Evolutionary conservation across 768 basidiomycete genomes (phyloP).

Genomic region (Astraeus odoratus): DNA sequence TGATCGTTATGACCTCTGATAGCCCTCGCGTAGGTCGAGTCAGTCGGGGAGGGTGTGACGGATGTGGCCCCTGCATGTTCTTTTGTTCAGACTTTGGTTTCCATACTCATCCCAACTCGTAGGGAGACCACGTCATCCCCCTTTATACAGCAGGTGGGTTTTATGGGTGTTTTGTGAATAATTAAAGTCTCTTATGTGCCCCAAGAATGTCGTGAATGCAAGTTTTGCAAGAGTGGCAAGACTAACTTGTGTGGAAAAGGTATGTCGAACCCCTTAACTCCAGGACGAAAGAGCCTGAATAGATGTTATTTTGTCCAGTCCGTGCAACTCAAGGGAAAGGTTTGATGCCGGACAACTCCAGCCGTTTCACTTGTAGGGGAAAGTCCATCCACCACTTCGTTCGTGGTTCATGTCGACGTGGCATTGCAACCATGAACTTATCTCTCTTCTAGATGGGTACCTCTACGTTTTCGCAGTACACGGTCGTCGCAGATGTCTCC

Average conservation of each 20-base stretch:
- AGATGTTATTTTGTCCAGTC: slow-evolving; percentile 40
- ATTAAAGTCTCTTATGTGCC: slow-evolving; percentile 1
- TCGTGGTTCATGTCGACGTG: slow-evolving; percentile 23
- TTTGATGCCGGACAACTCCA: slow-evolving; percentile 85
- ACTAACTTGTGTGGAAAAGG: slow-evolving; percentile 98
- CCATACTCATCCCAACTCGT: background rate
- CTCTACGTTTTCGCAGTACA: slow-evolving; percentile 99
- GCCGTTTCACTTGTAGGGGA: slow-evolving; percentile 86
- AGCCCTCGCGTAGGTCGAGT: slow-evolving; percentile 66
- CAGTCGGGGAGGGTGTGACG: slow-evolving; percentile 94
- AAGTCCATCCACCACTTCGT: slow-evolving; percentile 89
- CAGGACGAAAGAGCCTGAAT: background rate
- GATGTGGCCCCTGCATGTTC: slow-evolving; percentile 48
- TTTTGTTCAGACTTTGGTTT: background rate
- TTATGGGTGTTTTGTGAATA: background rate
- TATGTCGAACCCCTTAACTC: slow-evolving; percentile 21
- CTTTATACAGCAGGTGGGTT: slow-evolving; percentile 84
- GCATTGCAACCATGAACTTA: background rate
- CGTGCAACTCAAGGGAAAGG: slow-evolving; percentile 92
- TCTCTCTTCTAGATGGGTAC: slow-evolving; percentile 79
- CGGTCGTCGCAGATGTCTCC: slow-evolving; percentile 95
- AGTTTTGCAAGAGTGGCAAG: slow-evolving; percentile 98
- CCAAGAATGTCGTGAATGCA: slow-evolving; percentile 90
- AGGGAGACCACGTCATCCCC: slow-evolving; percentile 96
- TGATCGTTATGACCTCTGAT: too few species aligned